Evolutionary conservation across 1,139 yeast genomes (phyloP), one percentile per base, ranked within the genome.

Genomic region (Hemisphaericaspora subhashii): DNA sequence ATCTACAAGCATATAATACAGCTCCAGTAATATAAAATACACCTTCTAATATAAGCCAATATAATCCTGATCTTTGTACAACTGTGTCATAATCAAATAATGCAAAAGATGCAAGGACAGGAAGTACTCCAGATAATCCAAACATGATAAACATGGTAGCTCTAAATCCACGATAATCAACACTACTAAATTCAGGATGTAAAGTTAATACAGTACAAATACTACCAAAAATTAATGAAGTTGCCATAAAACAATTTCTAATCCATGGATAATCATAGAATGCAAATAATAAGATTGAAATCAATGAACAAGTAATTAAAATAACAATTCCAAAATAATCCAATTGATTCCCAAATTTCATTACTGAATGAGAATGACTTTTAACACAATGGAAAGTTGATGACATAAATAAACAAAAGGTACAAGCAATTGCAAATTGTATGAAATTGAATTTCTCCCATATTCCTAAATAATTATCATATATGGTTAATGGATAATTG

Each of bases 311-410:
- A 1, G 85, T 79, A 41, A 88, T 87, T 43, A 89, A 66, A 3
- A 84, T 69, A 10, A 88, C 85, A 35, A 89, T 89, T 0, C 97
- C 98, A 41, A 89, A 74, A 53, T 89, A 90, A 58, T 89, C 98
- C 42, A 88, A 68, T 51, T 83, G 86, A 57, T 88, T 87, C 2
- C 96, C 95, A 41, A 81, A 65, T 31, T 68, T 65, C 28, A 84
- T 72, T 7, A 86, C 77, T 20, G 54, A 49, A 21, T 66, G 72
- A 8, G 96, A 86, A 58, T 89, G 97, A 40, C 83, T 72, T 55
- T 87, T 88, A 40, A 87, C 52, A 44, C 86, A 74, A 55, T 89
- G 98, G 63, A 84, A 89, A 1, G 74, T 63, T 14, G 95, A 85
- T 26, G 95, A 84, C 70, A 86, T 71, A 32, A 79, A 74, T 45